Percentiles rank a stretch among this genome's conserved stretches.
These are phyloP conservation scores for Ceratocystis cacaofunesta DNA, from an alignment of 2,329 filamentous ascomycete species.

Conservation along the genomic window DNA sequence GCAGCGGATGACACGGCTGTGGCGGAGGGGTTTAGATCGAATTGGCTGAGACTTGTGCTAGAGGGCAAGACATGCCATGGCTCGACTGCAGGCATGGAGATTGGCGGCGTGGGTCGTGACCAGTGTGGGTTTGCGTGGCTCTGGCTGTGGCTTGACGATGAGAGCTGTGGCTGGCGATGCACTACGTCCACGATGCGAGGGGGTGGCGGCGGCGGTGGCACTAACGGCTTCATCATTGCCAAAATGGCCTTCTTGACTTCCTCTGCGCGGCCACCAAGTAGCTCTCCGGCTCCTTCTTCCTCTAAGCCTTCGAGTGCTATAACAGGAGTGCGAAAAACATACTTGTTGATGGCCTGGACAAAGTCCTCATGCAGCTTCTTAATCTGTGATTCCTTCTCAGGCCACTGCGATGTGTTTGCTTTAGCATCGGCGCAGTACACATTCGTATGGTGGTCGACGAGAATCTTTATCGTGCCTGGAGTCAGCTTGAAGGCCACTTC, in stretches of 20 bases:
- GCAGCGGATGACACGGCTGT: slow-evolving; percentile 4
- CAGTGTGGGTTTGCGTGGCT: slow-evolving; percentile 3
- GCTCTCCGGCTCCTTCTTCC: slow-evolving; percentile 87
- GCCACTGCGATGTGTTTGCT: slow-evolving; percentile 83
- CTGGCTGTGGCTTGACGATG: slow-evolving; percentile 6
- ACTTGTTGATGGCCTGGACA: slow-evolving; percentile 91
- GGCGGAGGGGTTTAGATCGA: slow-evolving; percentile 8
- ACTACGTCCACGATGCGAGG: slow-evolving; percentile 47
- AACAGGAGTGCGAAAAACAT: slow-evolving; percentile 81
- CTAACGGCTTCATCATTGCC: slow-evolving; percentile 71
- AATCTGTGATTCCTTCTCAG: slow-evolving; percentile 87
- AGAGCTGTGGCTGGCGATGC: slow-evolving; percentile 65
- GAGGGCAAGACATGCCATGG: slow-evolving; percentile 85
- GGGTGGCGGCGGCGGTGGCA: slow-evolving; percentile 64
- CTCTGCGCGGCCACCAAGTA: slow-evolving; percentile 79
- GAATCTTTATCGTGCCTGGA: slow-evolving; percentile 77
- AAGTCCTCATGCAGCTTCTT: slow-evolving; percentile 98
- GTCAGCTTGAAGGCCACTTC: slow-evolving; percentile 98
- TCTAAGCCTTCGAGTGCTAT: slow-evolving; percentile 87
- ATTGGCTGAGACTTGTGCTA: slow-evolving; percentile 61
- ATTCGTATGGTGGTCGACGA: slow-evolving; percentile 93
- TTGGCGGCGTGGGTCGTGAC: slow-evolving; percentile 45
- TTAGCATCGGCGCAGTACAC: slow-evolving; percentile 83
- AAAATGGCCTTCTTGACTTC: slow-evolving; percentile 82
- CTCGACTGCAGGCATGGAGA: slow-evolving; percentile 57